Conservation (phyloP, 352 stramenopile species). For the Pythium phragmiticola region DNA sequence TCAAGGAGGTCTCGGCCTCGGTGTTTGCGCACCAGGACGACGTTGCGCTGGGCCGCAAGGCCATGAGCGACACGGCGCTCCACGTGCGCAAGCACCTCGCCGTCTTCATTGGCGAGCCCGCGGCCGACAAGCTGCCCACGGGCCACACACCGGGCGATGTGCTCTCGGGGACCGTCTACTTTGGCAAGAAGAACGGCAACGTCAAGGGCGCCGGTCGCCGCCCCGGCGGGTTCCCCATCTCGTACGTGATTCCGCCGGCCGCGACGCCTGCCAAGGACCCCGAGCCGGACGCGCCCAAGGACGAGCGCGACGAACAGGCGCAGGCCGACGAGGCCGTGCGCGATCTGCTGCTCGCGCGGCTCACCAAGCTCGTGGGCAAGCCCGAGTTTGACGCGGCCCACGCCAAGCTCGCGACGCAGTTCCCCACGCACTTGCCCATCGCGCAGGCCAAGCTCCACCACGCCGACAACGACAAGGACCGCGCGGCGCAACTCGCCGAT, state of each 20-base stretch:
- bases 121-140: conserved; percentile 63
- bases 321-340: conserved; percentile 72
- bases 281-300: conserved; percentile 61
- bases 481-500: conserved; percentile 39
- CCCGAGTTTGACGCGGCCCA: conserved; percentile 54
- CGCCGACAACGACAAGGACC: conserved; percentile 58
- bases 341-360: conserved; percentile 60
- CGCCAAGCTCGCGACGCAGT: conserved; percentile 50
- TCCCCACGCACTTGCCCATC: conserved; percentile 56
- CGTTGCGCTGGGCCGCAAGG: conserved; percentile 54
- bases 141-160: conserved; percentile 57
- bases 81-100: conserved; percentile 54
- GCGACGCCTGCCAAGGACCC: conserved; percentile 56
- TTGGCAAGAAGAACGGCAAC: conserved; percentile 67
- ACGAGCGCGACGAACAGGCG: conserved; percentile 66
- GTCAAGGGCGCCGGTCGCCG: conserved; percentile 60
- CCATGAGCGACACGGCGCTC: conserved; percentile 49
- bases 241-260: conserved; percentile 71
- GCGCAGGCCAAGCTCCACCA: conserved; percentile 74
- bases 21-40: conserved; percentile 74
- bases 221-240: conserved; percentile 67
- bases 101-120: conserved; percentile 75
- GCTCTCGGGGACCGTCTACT: conserved; percentile 67
- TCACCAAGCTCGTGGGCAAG: conserved; percentile 72
- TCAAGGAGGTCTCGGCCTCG: conserved; percentile 66